Conservation (phyloP, 306 rosid species). For the Vigna angularis region DNA sequence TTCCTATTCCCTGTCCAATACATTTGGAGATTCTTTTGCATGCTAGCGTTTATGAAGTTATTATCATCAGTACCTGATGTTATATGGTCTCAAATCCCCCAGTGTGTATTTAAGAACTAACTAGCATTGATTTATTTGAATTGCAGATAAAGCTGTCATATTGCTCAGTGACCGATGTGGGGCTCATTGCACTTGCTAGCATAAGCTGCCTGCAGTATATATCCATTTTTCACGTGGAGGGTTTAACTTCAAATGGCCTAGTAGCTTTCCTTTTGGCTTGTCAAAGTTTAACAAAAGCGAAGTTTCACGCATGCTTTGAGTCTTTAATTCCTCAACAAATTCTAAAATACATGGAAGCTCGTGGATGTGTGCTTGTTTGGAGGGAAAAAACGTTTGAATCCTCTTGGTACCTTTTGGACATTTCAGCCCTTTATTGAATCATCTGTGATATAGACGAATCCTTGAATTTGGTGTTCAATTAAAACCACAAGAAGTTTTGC, state of each 20-base stretch:
- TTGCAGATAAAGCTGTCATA: constrained; percentile 76
- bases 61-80: background rate
- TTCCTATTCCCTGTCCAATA: constrained; percentile 18
- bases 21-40: background rate
- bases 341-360: constrained; percentile 57
- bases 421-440: background rate
- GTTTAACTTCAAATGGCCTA: constrained; percentile 69
- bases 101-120: constrained; percentile 12
- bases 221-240: constrained; percentile 66
- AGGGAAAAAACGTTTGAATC: constrained; percentile 52
- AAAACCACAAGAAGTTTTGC: constrained; percentile 17
- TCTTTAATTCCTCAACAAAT: constrained; percentile 57
- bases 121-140: constrained; percentile 31
- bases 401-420: constrained; percentile 50
- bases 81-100: background rate
- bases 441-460: constrained; percentile 20
- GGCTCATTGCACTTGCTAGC: constrained; percentile 68
- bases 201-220: constrained; percentile 59
- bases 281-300: constrained; percentile 64
- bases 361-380: constrained; percentile 74
- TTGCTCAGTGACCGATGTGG: constrained; percentile 70
- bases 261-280: constrained; percentile 60
- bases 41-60: background rate
- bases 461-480: constrained; percentile 14
- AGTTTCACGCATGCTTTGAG: constrained; percentile 68